phyloP scores from a whole-genome alignment of 2,329 filamentous ascomycete genomes.

The Cladophialophora carrionii region DNA sequence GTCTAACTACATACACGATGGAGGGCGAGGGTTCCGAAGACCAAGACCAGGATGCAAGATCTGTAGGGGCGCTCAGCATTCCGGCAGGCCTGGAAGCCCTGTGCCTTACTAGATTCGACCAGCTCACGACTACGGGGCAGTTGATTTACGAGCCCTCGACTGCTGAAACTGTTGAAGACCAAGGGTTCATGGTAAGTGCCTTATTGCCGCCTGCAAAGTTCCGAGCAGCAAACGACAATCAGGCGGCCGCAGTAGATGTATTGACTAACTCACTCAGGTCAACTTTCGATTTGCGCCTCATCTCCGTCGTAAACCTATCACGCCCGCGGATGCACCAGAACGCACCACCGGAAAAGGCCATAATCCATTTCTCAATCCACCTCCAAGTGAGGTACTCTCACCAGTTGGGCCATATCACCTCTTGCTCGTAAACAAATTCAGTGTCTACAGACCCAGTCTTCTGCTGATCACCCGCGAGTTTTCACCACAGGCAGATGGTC shows the following conservation, averaged over 20 bases:
- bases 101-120: conserved; percentile 36
- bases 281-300: conserved; percentile 37
- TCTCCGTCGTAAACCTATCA: conserved; percentile 38
- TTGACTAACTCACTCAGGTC: conserved; percentile 26
- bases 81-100: conserved; percentile 41
- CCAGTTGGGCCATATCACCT: conserved; percentile 35
- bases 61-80: conserved; percentile 14
- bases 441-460: conserved; percentile 43
- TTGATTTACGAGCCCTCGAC: conserved; percentile 37
- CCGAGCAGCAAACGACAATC: neutral
- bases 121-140: conserved; percentile 33
- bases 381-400: conserved; percentile 37
- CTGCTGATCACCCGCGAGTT: conserved; percentile 48
- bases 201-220: neutral
- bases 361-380: conserved; percentile 39
- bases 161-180: conserved; percentile 35
- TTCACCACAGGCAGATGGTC: conserved; percentile 45
- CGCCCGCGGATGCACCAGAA: conserved; percentile 38
- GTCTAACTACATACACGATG: neutral
- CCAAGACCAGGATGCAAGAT: neutral
- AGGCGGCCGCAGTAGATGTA: neutral
- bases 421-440: conserved; percentile 40
- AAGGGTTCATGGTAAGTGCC: conserved; percentile 38
- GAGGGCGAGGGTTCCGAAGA: neutral
- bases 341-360: conserved; percentile 31